phyloP scores from a whole-genome alignment of 352 stramenopile species.

The Bremia lactucae region DNA sequence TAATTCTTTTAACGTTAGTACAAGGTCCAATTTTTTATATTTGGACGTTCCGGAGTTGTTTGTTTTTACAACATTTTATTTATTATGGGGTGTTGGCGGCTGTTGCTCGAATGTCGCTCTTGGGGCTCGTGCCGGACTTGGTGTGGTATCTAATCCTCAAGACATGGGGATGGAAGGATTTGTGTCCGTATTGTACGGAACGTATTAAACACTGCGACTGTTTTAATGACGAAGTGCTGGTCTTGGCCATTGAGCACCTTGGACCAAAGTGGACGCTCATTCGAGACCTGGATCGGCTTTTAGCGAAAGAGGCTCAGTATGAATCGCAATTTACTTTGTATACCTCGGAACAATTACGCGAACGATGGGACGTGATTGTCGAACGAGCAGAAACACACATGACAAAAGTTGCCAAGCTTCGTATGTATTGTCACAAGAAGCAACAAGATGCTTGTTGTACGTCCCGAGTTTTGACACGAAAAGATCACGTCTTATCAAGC shows the following conservation, averaged over 20 bases:
- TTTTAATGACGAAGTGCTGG: conserved; percentile 58
- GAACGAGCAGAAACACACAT: conserved; percentile 41
- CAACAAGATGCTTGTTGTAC: conserved; percentile 18
- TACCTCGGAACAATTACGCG: conserved; percentile 37
- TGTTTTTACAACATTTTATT: conserved; percentile 57
- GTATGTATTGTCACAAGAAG: conserved; percentile 42
- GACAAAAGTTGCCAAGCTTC: conserved; percentile 49
- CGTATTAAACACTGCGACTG: conserved; percentile 52
- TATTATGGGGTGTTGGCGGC: conserved; percentile 51
- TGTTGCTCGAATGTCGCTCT: conserved; percentile 41
- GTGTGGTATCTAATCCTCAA: conserved; percentile 46
- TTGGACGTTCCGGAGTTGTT: conserved; percentile 45
- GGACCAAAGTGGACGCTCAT: conserved; percentile 62
- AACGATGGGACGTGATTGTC: conserved; percentile 47
- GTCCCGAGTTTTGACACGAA: too few relatives aligned
- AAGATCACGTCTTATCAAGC: too few relatives aligned
- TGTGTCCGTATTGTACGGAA: conserved; percentile 60
- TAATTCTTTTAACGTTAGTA: conserved; percentile 34
- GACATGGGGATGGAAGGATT: conserved; percentile 44
- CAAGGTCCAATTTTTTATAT: conserved; percentile 59
- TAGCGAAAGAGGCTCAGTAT: conserved; percentile 33
- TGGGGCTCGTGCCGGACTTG: conserved; percentile 40
- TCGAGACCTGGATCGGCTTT: conserved; percentile 34
- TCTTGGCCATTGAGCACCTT: conserved; percentile 43
- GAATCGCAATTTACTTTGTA: conserved; percentile 47